Conservation (phyloP, 257 asterid genomes). For the Linderniella brevidens region DNA sequence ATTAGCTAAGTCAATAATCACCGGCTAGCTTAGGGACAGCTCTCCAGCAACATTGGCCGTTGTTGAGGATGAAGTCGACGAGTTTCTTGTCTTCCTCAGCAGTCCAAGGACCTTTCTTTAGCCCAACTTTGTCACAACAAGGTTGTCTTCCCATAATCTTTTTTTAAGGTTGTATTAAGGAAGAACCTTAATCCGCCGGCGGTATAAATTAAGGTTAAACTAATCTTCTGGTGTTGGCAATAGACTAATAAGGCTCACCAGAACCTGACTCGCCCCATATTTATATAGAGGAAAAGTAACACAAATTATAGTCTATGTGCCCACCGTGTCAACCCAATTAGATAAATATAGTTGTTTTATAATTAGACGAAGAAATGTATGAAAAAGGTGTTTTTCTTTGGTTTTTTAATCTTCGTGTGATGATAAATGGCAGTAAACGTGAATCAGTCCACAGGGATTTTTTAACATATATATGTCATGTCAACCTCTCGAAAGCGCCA, state of each 20-base stretch:
- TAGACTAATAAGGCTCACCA: too few species aligned
- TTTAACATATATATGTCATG: neutral
- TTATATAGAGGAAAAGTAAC: too few species aligned
- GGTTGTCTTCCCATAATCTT: constrained; percentile 81
- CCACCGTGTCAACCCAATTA: too few species aligned
- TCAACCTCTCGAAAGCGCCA: neutral
- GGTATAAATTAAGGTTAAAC: neutral
- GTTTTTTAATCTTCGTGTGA: too few species aligned
- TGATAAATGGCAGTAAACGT: too few species aligned
- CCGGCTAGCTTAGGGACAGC: constrained; percentile 97
- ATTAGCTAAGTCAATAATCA: neutral
- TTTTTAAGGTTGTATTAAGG: neutral
- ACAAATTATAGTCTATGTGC: too few species aligned
- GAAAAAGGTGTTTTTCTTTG: too few species aligned
- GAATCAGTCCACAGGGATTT: neutral
- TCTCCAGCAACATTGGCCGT: constrained; percentile 99
- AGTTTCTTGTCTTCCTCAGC: constrained; percentile 81
- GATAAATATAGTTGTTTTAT: too few species aligned
- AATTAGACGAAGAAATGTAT: too few species aligned
- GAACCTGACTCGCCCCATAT: too few species aligned
- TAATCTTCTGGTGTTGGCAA: too few species aligned
- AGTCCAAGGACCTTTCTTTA: constrained; percentile 97
- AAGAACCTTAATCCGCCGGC: neutral
- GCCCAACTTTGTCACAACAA: constrained; percentile 88
- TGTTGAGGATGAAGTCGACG: constrained; percentile 52